phyloP scores from a whole-genome alignment of 352 stramenopile genomes.

The Globisporangium spiculum region DNA sequence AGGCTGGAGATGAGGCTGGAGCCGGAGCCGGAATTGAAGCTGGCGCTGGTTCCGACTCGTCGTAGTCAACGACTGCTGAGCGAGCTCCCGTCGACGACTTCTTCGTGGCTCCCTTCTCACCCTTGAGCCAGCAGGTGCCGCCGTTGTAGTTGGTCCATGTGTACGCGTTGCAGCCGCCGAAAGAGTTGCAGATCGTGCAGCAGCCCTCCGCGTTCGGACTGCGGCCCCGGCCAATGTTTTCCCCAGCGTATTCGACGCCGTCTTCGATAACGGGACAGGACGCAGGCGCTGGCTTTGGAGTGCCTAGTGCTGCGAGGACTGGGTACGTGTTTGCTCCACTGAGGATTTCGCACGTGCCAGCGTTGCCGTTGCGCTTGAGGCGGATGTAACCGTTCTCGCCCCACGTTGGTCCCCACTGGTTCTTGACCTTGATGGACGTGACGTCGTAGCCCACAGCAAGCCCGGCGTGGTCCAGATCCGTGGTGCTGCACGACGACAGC shows the following conservation, averaged over 20 bases:
- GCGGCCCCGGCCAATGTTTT: too few species aligned
- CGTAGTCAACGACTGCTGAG: background rate
- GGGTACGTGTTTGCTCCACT: conserved; percentile 15
- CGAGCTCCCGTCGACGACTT: background rate
- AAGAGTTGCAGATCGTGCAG: conserved; percentile 19
- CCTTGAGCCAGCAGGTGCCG: conserved; percentile 33
- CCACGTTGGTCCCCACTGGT: conserved; percentile 36
- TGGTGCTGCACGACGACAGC: too few species aligned
- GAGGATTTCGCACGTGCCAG: conserved; percentile 13
- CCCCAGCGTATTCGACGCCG: too few species aligned
- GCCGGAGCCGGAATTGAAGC: too few species aligned
- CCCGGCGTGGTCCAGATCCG: too few species aligned
- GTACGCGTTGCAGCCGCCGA: conserved; percentile 23
- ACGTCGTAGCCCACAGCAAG: conserved; percentile 35
- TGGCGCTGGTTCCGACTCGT: too few species aligned
- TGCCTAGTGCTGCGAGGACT: too few species aligned
- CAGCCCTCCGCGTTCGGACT: conserved; percentile 1
- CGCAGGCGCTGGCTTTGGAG: too few species aligned
- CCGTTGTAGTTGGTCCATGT: conserved; percentile 26
- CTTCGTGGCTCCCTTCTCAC: conserved; percentile 9
- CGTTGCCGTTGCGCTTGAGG: conserved; percentile 59
- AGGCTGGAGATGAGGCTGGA: too few species aligned
- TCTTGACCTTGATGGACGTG: conserved; percentile 88
- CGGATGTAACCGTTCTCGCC: conserved; percentile 86
- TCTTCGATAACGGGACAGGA: too few species aligned